phyloP scores from a whole-genome alignment of 2,329 filamentous ascomycete species.

The Coleophoma crateriformis region DNA sequence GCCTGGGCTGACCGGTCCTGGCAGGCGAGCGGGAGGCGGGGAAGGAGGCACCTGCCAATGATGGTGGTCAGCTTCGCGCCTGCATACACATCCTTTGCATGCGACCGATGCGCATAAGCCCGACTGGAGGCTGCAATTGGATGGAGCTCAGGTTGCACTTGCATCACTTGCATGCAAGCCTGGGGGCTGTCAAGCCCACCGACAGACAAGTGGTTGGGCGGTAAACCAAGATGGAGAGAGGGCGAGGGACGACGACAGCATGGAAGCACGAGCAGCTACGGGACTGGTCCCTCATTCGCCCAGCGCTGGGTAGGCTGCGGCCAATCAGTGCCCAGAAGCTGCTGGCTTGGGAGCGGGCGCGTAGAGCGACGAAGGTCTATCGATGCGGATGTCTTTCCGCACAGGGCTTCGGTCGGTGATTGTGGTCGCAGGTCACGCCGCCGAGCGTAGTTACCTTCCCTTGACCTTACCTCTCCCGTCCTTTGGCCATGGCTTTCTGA shows the following conservation, averaged over 20 bases:
- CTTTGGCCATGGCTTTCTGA: no score
- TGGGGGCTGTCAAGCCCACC: background rate
- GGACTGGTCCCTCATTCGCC: no score
- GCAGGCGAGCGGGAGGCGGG: slow-evolving; percentile 7
- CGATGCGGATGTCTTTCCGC: no score
- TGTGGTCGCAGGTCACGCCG: no score
- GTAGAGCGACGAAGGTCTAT: no score
- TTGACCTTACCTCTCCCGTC: no score
- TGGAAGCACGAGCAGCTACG: no score
- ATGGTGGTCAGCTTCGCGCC: slow-evolving; percentile 17
- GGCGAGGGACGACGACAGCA: background rate
- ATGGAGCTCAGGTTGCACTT: background rate
- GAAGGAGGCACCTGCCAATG: slow-evolving; percentile 10
- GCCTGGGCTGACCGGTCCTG: background rate
- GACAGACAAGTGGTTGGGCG: slow-evolving; percentile 11
- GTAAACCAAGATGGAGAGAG: slow-evolving; percentile 2
- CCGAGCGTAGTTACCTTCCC: no score
- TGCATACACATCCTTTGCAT: background rate
- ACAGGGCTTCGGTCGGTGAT: no score
- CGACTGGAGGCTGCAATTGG: slow-evolving; percentile 9
- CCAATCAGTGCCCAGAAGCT: no score
- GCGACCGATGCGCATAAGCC: slow-evolving; percentile 6
- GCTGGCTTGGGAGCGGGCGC: no score
- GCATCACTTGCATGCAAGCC: slow-evolving; percentile 1
- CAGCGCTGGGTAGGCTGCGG: no score